These are phyloP conservation scores for Colletotrichum graminicola DNA, from an alignment of 2,329 filamentous ascomycete species.

Conservation along the genomic window DNA sequence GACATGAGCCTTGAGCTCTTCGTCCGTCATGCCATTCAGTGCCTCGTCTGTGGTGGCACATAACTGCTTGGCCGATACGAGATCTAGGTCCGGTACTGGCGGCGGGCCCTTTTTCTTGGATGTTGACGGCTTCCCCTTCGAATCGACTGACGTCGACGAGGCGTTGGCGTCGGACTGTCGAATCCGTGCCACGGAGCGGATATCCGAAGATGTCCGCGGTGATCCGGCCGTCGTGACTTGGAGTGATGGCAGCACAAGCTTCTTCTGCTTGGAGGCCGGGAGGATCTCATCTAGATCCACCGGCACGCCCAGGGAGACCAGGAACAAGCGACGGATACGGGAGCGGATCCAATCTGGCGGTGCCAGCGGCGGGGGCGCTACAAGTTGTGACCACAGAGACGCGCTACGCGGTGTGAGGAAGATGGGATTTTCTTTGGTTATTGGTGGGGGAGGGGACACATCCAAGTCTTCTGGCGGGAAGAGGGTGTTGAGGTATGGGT, in stretches of 20 bases:
- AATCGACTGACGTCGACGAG: slow-evolving; percentile 70
- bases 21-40: slow-evolving; percentile 80
- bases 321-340: slow-evolving; percentile 91
- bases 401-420: slow-evolving; percentile 89
- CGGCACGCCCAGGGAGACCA: slow-evolving; percentile 94
- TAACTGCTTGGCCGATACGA: slow-evolving; percentile 81
- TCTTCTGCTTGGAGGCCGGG: slow-evolving; percentile 97
- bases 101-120: slow-evolving; percentile 68
- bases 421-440: slow-evolving; percentile 70
- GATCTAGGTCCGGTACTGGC: slow-evolving; percentile 80
- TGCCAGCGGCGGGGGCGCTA: slow-evolving; percentile 92
- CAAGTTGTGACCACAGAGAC: slow-evolving; percentile 95
- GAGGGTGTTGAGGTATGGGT: slow-evolving; percentile 75
- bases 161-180: slow-evolving; percentile 63
- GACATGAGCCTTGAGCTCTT: slow-evolving; percentile 81
- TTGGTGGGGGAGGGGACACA: slow-evolving; percentile 62
- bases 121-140: slow-evolving; percentile 64
- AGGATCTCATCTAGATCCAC: slow-evolving; percentile 98
- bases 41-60: slow-evolving; percentile 89
- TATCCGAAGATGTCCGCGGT: slow-evolving; percentile 67
- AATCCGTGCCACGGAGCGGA: slow-evolving; percentile 60
- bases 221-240: slow-evolving; percentile 63
- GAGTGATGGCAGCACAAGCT: slow-evolving; percentile 90
- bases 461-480: slow-evolving; percentile 71
- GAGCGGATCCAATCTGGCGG: slow-evolving; percentile 98